Conservation (phyloP, 192 early-diverging fungal genomes). For the Coemansia sp. region DNA sequence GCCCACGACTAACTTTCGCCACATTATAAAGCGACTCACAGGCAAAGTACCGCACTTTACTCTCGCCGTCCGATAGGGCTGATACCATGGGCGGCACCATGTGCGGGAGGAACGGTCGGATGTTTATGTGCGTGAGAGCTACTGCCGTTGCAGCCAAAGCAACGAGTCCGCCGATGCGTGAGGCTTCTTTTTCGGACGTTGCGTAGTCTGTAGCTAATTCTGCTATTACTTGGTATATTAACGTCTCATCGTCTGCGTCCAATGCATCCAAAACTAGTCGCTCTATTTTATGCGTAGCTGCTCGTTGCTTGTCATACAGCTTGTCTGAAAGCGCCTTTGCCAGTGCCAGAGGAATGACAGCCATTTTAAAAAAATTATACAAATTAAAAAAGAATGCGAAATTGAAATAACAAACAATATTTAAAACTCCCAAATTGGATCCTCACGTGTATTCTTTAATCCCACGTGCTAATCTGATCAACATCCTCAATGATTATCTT, state of each 20-base stretch:
- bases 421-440: no score
- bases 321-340: slow-evolving; percentile 81
- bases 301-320: slow-evolving; percentile 92
- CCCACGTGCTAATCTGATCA: neutral
- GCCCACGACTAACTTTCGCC: slow-evolving; percentile 88
- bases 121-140: slow-evolving; percentile 75
- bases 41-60: slow-evolving; percentile 95
- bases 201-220: slow-evolving; percentile 85
- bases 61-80: slow-evolving; percentile 90
- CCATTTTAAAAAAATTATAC: neutral
- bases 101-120: slow-evolving; percentile 64
- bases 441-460: no score
- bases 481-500: no score
- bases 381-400: no score
- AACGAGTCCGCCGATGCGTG: slow-evolving; percentile 93
- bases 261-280: slow-evolving; percentile 71
- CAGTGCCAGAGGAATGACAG: slow-evolving; percentile 50
- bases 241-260: slow-evolving; percentile 52
- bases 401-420: neutral
- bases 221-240: slow-evolving; percentile 71
- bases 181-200: slow-evolving; percentile 80
- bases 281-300: slow-evolving; percentile 89
- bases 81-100: slow-evolving; percentile 94
- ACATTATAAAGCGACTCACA: slow-evolving; percentile 99
- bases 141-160: slow-evolving; percentile 86